Evolutionary conservation across 768 basidiomycete genomes (phyloP), one percentile per base, ranked within the genome.

Genomic region (Leccinum broughii): DNA sequence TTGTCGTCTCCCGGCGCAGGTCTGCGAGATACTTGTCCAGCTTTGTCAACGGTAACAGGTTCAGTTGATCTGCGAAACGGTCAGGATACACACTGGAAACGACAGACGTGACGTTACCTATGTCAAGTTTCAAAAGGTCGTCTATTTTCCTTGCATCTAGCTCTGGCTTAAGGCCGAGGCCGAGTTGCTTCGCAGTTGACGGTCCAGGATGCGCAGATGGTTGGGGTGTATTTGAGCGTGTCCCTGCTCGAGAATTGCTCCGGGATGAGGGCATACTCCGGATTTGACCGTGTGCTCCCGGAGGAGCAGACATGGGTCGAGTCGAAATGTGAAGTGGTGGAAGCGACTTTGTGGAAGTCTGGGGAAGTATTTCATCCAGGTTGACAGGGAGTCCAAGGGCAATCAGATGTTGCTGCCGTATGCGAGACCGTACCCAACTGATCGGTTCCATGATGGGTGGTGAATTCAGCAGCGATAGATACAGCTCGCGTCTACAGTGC

Each of bases 361-460:
- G 85, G 2, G 91, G 90, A 54, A 92, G 77, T 8, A 96, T 87
- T 77, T 98, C 95, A 70, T 98, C 95, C 6, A 98, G 80, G 70
- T 98, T 98, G 55, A 98, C 92, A 4, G 95, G 95, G 51, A 98
- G 88, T 24, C 95, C 95, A 26, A 98, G 85, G 13, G 92, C 77
- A 61, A 96, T 96, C 52, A 98, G 80, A 68, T 97, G 93, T 69
- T 94, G 93, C 52, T 94, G 80, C 58, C 95, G 85, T 70, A 93
- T 94, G 49, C 91, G 85, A 58, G 94, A 96, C 51, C 93, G 88
- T 54, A 87, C 95, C 95, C 95, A 98, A 67, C 92, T 95, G 56
- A 93, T 87, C n/a, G 92, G 88, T 70, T 89, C 87, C 50, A 84
- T 88, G 10, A 87, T 83, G 35, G 91, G 88, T 2, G 89, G 86